These are phyloP conservation scores for Stereocaulon alpinum DNA, from an alignment of 495 filamentous ascomycete species.

Conservation along the genomic window DNA sequence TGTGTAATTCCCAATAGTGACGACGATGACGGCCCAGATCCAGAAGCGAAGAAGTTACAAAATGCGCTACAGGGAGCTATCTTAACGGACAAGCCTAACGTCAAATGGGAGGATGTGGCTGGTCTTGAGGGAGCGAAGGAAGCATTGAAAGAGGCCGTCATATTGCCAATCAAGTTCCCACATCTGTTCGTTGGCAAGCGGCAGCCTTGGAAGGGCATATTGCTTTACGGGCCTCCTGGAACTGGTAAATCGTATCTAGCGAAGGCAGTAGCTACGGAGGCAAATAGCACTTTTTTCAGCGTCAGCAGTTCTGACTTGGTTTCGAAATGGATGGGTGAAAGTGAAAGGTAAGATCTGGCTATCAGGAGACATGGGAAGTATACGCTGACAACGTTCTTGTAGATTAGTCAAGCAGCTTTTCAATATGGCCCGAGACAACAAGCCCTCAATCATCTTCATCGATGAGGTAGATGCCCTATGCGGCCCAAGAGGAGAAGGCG, in stretches of 20 bases:
- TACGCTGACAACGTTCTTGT: not conserved
- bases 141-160: conserved; percentile 92
- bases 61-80: conserved; percentile 88
- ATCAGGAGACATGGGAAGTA: not conserved
- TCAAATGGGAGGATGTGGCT: conserved; percentile 98
- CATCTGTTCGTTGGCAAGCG: conserved; percentile 94
- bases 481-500: conserved; percentile 90
- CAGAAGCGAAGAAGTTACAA: conserved; percentile 88
- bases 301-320: conserved; percentile 95
- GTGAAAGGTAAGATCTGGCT: conserved; percentile 61
- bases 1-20: conserved; percentile 26
- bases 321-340: conserved; percentile 99
- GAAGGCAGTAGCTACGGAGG: conserved; percentile 95
- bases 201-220: conserved; percentile 95
- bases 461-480: conserved; percentile 98
- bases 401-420: conserved; percentile 96
- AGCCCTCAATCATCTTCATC: conserved; percentile 97
- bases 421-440: conserved; percentile 96
- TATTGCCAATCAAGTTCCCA: conserved; percentile 95
- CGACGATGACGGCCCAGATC: conserved; percentile 64
- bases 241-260: conserved; percentile 96
- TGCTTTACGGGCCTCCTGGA: conserved; percentile 92
- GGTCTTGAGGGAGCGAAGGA: conserved; percentile 92
- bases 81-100: conserved; percentile 84
- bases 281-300: conserved; percentile 99